Percentiles rank a stretch among this genome's conserved stretches.
Evolutionary conservation across 2,329 filamentous ascomycete genomes (phyloP).

Genomic region (Paraphoma chrysanthemicola): DNA sequence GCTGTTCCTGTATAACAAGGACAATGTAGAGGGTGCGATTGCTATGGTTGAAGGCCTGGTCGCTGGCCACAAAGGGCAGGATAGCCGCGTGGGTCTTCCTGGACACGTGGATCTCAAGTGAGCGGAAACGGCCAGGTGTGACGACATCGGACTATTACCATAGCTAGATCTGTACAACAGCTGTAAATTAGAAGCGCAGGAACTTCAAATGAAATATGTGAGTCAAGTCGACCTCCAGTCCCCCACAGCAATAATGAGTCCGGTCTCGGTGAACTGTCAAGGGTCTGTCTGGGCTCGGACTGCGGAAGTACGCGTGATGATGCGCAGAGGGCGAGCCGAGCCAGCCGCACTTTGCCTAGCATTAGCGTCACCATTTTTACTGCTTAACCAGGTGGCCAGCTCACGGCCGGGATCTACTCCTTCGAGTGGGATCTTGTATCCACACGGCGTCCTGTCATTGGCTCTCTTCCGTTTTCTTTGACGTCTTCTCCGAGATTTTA

Average conservation of each 20-base stretch:
- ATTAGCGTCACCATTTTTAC: slow-evolving; percentile 4
- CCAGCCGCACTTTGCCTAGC: slow-evolving; percentile 8
- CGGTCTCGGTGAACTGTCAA: neutral
- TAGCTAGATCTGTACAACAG: slow-evolving; percentile 10
- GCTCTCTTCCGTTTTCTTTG: neutral
- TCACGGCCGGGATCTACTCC: neutral
- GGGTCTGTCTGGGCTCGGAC: neutral
- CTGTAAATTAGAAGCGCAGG: slow-evolving; percentile 1
- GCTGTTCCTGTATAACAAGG: slow-evolving; percentile 94
- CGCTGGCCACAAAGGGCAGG: slow-evolving; percentile 31
- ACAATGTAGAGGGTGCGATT: slow-evolving; percentile 85
- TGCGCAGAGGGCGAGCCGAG: slow-evolving; percentile 17
- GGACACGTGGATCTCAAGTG: slow-evolving; percentile 39
- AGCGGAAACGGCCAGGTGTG: slow-evolving; percentile 7
- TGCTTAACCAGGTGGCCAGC: neutral
- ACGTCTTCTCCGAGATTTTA: slow-evolving; percentile 2
- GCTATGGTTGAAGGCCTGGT: slow-evolving; percentile 72
- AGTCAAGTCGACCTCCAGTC: neutral
- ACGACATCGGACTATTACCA: slow-evolving; percentile 1
- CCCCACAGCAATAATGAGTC: neutral
- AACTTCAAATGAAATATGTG: neutral
- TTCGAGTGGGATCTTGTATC: neutral
- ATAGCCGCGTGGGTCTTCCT: slow-evolving; percentile 37
- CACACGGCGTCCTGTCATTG: neutral
- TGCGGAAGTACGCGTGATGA: slow-evolving; percentile 9